Evolutionary conservation across 345 rosid species (phyloP), one percentile per base, ranked within the genome.

Genomic region (Dimocarpus longan): DNA sequence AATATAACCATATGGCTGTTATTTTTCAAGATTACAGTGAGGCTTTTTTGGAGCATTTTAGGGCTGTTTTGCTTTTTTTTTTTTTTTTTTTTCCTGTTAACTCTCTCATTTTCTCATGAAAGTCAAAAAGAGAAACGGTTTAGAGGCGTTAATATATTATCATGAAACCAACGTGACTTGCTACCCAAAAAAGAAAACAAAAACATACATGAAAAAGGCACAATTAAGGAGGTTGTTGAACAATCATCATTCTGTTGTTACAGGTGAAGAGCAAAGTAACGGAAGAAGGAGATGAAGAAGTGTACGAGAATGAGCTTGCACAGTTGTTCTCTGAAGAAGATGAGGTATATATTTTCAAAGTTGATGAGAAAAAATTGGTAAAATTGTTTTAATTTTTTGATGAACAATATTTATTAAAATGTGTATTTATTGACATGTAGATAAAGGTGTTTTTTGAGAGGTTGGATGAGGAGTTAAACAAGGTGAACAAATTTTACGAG

Each of bases 311-410:
- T 62, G 98, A 96, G 73, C 98, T 94, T 63, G 86, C 86, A 63
- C 98, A 96, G 79, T 76, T 94, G 71, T 96, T 96, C 78, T 91
- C 98, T 0, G 98, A 91, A 82, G 99, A 94, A 87, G 98, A 96
- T 75, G 98, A 93, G 97, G 99, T 95, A 86, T 24, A 1, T 19
- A 46, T 46, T 46, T 7, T 9, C 10, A 10, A 46, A 46, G 37
- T 32, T 32, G 37, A 32, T 32, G 37, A 46, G 11, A 46, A 46
- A 46, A 46, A 8, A 46, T 46, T 9, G 50, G 50, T 46, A 46
- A 46, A 8, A 10, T 9, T 46, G 2, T 50, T 50, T 50, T 13
- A 11, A 48, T 10, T 15, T 16, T 11, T 8, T 18, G 10, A 39
- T 26, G 3, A 13, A 4, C 8, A 16, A 22, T 32, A 15, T 8